Percentiles rank a stretch among this genome's conserved stretches.
phyloP scores from a whole-genome alignment of 2,329 filamentous ascomycete genomes.

The Botrytis cinerea region DNA sequence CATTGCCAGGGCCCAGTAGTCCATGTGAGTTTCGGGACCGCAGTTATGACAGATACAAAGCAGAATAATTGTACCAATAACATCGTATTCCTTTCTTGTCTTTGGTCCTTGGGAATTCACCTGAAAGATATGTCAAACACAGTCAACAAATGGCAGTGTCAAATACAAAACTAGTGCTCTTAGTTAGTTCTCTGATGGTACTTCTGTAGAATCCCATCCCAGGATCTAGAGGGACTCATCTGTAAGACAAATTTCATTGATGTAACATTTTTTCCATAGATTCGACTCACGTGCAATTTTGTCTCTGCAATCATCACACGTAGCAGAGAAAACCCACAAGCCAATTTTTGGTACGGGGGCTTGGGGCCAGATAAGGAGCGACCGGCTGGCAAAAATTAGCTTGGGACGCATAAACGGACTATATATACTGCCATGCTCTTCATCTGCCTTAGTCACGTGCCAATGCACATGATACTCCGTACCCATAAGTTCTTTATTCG shows the following conservation, averaged over 20 bases:
- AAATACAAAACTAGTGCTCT: background rate
- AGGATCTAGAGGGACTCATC: background rate
- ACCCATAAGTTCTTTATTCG: background rate
- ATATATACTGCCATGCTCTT: background rate
- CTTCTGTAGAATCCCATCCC: background rate
- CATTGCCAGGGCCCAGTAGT: background rate
- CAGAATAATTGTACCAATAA: background rate
- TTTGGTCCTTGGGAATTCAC: background rate
- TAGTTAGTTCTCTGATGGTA: background rate
- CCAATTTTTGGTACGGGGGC: background rate
- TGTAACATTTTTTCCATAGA: background rate
- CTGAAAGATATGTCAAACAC: background rate
- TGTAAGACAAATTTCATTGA: background rate
- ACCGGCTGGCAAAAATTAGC: background rate
- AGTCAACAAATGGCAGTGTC: background rate
- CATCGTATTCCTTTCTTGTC: background rate
- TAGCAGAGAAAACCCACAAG: accelerated
- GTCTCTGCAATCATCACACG: background rate
- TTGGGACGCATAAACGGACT: background rate
- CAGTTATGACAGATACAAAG: background rate
- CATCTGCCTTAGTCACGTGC: background rate
- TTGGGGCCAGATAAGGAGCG: background rate
- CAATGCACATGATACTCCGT: background rate
- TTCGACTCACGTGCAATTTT: background rate
- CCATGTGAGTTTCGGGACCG: background rate